Percentiles rank a stretch among this genome's conserved stretches.
These are phyloP conservation scores for Penicillium sp. DNA, from an alignment of 2,329 filamentous ascomycete genomes.

Conservation along the genomic window DNA sequence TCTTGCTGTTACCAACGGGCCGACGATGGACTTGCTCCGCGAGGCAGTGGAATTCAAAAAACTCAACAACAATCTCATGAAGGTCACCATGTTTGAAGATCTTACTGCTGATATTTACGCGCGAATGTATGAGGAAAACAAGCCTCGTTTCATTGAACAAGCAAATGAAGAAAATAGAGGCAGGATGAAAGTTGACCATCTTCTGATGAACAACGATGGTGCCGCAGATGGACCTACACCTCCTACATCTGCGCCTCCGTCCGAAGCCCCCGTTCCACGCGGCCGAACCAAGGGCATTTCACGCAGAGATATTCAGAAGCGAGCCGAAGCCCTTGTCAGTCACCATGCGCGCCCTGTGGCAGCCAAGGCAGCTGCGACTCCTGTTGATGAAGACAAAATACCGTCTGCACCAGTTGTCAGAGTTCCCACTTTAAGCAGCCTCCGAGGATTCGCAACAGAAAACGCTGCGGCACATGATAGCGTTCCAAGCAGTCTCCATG, in stretches of 20 bases:
- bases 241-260: slow-evolving; percentile 27
- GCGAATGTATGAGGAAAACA: slow-evolving; percentile 42
- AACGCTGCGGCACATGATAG: slow-evolving; percentile 40
- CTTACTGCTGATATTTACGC: slow-evolving; percentile 90
- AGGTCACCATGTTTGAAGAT: slow-evolving; percentile 80
- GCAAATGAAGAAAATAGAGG: slow-evolving; percentile 44
- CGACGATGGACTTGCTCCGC: slow-evolving; percentile 59
- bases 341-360: slow-evolving; percentile 30
- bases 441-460: slow-evolving; percentile 12
- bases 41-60: slow-evolving; percentile 68
- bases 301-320: slow-evolving; percentile 55
- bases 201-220: slow-evolving; percentile 38
- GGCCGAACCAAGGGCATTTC: slow-evolving; percentile 56
- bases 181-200: slow-evolving; percentile 45
- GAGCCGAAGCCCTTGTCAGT: slow-evolving; percentile 54
- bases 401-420: slow-evolving; percentile 18
- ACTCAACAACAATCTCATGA: slow-evolving; percentile 84
- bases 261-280: slow-evolving; percentile 30
- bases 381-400: slow-evolving; percentile 26
- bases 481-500: slow-evolving; percentile 57
- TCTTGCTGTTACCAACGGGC: slow-evolving; percentile 42
- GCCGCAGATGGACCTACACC: slow-evolving; percentile 28
- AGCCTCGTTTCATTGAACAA: slow-evolving; percentile 37
- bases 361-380: slow-evolving; percentile 20
- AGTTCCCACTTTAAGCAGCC: slow-evolving; percentile 15